phyloP scores from a whole-genome alignment of 306 rosid species.

The Astragalus glycyphyllos region DNA sequence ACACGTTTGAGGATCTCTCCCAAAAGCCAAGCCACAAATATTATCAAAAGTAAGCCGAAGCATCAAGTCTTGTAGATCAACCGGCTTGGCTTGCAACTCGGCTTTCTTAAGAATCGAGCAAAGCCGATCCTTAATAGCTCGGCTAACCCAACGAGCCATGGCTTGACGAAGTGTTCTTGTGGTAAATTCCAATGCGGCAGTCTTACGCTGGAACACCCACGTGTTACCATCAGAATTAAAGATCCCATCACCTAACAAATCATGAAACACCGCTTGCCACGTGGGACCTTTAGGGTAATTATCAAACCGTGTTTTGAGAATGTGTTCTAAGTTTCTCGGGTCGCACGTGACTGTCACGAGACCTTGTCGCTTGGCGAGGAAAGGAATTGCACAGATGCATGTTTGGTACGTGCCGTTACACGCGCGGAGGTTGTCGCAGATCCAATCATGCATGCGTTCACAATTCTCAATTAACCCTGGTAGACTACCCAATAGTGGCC shows the following conservation, averaged over 20 bases:
- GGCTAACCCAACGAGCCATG: conserved; percentile 94
- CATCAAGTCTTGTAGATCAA: conserved; percentile 79
- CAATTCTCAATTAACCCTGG: conserved; percentile 82
- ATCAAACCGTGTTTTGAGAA: conserved; percentile 82
- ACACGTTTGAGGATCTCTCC: conserved; percentile 78
- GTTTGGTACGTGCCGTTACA: conserved; percentile 99
- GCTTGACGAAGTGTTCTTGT: conserved; percentile 90
- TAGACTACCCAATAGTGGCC: conserved; percentile 89
- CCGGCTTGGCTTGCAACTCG: conserved; percentile 49
- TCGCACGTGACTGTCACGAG: conserved; percentile 99
- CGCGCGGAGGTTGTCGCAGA: conserved; percentile 87
- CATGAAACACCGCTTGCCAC: conserved; percentile 94
- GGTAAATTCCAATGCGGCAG: conserved; percentile 91
- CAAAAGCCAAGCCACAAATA: conserved; percentile 90
- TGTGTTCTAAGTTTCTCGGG: conserved; percentile 88
- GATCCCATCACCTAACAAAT: conserved; percentile 84
- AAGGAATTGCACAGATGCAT: conserved; percentile 93
- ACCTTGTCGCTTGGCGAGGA: conserved; percentile 79
- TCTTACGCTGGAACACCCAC: conserved; percentile 92
- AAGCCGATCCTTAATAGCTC: conserved; percentile 83
- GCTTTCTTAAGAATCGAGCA: conserved; percentile 61
- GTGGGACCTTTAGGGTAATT: conserved; percentile 94
- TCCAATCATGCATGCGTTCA: conserved; percentile 95
- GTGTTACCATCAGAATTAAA: conserved; percentile 94
- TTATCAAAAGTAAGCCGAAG: conserved; percentile 90